Conservation (phyloP, 306 rosid genomes). For the Lathyrus tuberosus region DNA sequence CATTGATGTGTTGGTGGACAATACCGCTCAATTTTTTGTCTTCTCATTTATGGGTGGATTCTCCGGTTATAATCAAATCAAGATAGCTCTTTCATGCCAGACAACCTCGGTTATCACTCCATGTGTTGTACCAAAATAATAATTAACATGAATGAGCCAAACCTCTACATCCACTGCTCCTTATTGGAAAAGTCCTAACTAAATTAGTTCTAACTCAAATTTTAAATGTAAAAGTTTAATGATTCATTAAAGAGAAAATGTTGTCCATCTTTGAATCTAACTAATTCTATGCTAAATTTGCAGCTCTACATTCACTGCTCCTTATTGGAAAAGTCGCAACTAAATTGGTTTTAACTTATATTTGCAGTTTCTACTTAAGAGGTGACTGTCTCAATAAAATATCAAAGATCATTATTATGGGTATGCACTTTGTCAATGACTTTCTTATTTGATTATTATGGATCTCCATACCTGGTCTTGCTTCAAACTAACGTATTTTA, state of each 20-base stretch:
- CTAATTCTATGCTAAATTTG: slow-evolving; percentile 29
- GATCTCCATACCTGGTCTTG: background rate
- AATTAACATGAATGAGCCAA: too few relatives aligned
- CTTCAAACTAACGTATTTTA: background rate
- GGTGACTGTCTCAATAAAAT: slow-evolving; percentile 88
- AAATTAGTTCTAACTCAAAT: slow-evolving; percentile 34
- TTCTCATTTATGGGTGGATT: too few relatives aligned
- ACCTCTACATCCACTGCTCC: too few relatives aligned
- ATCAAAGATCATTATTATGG: slow-evolving; percentile 95
- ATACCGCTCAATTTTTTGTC: too few relatives aligned
- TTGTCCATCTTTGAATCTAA: slow-evolving; percentile 25
- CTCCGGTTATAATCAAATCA: too few relatives aligned
- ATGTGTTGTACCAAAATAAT: too few relatives aligned
- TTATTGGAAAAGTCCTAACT: too few relatives aligned
- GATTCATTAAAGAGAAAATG: background rate
- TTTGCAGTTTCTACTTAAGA: slow-evolving; percentile 87
- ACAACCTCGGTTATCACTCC: too few relatives aligned
- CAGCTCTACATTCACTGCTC: slow-evolving; percentile 58
- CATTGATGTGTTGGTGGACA: too few relatives aligned
- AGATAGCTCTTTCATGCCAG: too few relatives aligned
- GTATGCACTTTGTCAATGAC: slow-evolving; percentile 54
- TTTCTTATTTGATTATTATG: slow-evolving; percentile 29
- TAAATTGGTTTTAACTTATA: too few relatives aligned
- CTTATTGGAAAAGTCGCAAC: too few relatives aligned
- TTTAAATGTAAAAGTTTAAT: slow-evolving; percentile 6